Conservation (phyloP, 2,329 filamentous ascomycete genomes). For the Didymella segeticola region DNA sequence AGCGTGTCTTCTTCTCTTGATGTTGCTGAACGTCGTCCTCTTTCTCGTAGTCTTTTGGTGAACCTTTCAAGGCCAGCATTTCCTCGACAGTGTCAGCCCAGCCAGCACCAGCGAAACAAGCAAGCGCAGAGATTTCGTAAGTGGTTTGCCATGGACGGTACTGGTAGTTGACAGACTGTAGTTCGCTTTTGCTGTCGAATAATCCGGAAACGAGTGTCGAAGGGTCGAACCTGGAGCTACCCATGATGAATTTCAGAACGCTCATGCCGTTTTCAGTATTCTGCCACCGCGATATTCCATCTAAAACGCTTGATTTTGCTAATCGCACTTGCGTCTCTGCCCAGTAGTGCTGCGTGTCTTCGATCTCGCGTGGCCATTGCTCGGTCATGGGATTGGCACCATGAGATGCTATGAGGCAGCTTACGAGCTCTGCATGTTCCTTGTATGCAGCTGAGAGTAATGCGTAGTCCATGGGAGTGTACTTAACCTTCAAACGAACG, state of each 20-base stretch:
- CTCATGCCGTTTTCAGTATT: constrained; percentile 24
- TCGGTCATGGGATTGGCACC: constrained; percentile 27
- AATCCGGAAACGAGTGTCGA: constrained; percentile 19
- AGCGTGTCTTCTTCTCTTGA: constrained; percentile 25
- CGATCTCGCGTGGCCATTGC: constrained; percentile 29
- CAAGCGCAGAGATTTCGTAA: constrained; percentile 24
- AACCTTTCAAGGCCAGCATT: constrained; percentile 21
- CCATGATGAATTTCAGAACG: constrained; percentile 23
- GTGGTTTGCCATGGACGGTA: constrained; percentile 28
- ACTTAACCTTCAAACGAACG: constrained; percentile 15
- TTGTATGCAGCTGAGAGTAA: constrained; percentile 27
- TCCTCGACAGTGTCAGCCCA: constrained; percentile 30
- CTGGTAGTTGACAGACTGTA: constrained; percentile 17
- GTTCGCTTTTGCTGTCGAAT: constrained; percentile 29
- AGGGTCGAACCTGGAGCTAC: constrained; percentile 22
- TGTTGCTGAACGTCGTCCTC: constrained; percentile 26
- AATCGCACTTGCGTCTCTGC: constrained; percentile 21
- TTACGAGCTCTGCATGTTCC: constrained; percentile 22
- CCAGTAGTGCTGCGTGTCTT: constrained; percentile 29
- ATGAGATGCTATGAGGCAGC: constrained; percentile 22
- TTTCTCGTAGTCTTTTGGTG: constrained; percentile 21
- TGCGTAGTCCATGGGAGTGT: constrained; percentile 20
- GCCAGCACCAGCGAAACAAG: constrained; percentile 25
- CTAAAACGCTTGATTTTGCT: constrained; percentile 25
- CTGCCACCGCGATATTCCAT: constrained; percentile 26